Conservation (phyloP, 345 rosid species). For the Hibiscus trionum region DNA sequence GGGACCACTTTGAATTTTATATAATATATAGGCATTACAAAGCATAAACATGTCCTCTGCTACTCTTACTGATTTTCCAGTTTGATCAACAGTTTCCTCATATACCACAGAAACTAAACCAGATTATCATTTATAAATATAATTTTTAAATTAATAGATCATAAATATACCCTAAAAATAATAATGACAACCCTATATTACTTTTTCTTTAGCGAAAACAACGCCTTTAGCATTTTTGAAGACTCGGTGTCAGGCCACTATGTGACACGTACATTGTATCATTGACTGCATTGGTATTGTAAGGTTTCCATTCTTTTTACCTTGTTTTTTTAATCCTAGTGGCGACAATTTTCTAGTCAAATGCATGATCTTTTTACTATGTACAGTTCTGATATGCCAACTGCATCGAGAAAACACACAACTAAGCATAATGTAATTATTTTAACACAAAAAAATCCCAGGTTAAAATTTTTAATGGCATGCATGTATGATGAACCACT, state of each 20-base stretch:
- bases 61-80: no score
- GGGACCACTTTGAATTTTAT: not conserved
- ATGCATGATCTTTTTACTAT: not conserved
- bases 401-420: not conserved
- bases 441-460: not conserved
- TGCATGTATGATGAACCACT: constrained; percentile 19
- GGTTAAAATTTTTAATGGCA: not conserved
- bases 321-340: not conserved
- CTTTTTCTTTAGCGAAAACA: no score
- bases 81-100: no score
- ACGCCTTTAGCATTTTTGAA: no score
- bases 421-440: not conserved
- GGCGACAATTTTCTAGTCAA: constrained; percentile 2
- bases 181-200: no score
- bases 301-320: not conserved
- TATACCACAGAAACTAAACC: no score
- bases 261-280: not conserved
- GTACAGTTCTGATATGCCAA: not conserved
- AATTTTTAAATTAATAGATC: no score
- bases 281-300: not conserved
- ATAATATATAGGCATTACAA: not conserved
- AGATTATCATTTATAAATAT: no score
- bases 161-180: no score
- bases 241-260: not conserved
- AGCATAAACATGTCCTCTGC: not conserved